Evolutionary conservation across 768 basidiomycete genomes (phyloP).

Genomic region (Pulveroboletus sp.): DNA sequence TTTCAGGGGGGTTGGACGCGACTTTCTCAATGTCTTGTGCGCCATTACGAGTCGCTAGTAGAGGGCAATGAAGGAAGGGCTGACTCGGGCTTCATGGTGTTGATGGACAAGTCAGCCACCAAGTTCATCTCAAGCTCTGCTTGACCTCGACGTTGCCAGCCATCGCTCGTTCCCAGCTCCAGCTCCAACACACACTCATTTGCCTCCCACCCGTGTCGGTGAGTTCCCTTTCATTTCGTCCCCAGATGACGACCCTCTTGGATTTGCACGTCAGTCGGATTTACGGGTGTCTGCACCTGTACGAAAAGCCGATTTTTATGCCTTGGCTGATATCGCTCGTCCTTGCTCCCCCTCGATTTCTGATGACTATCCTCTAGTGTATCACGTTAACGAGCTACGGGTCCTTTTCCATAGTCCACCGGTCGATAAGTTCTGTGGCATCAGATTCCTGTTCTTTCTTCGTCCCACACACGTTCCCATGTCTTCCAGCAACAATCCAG

Average conservation of each 20-base stretch:
- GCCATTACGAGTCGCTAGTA: conserved; percentile 1
- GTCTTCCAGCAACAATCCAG: conserved; percentile 27
- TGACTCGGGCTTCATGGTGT: neutral
- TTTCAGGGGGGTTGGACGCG: conserved; percentile 12
- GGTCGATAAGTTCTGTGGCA: neutral
- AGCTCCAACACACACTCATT: neutral
- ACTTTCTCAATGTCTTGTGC: neutral
- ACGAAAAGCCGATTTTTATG: conserved; percentile 37
- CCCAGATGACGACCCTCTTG: conserved; percentile 40
- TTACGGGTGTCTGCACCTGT: conserved; percentile 15
- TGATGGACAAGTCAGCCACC: conserved; percentile 16
- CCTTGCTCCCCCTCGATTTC: neutral
- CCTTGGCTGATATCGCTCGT: conserved; percentile 36
- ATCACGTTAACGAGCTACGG: neutral
- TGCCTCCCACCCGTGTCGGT: conserved; percentile 9
- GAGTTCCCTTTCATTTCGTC: conserved; percentile 7
- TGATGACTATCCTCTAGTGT: conserved; percentile 8
- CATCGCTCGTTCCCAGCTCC: neutral
- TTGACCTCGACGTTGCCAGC: neutral
- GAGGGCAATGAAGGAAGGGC: neutral
- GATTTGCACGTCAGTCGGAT: conserved; percentile 67
- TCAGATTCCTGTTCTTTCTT: neutral
- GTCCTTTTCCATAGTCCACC: neutral
- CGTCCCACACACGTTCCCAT: conserved; percentile 11
- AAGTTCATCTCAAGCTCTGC: conserved; percentile 2